These are phyloP conservation scores for Fragosphaeria purpurea DNA, from an alignment of 2,329 filamentous ascomycete genomes.

Conservation along the genomic window DNA sequence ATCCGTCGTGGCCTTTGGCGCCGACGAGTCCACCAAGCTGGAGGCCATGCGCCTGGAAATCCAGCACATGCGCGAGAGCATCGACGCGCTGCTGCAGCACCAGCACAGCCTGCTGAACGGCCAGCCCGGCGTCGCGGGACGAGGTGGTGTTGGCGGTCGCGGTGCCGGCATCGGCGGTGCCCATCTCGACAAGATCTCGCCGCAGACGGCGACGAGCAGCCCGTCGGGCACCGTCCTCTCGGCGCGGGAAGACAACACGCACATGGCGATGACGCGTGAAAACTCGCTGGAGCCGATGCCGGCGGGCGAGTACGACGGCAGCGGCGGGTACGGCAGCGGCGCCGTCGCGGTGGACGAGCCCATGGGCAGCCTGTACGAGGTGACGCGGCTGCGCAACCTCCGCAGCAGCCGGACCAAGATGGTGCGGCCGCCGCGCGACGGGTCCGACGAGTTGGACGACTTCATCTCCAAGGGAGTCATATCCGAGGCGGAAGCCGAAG, in stretches of 20 bases:
- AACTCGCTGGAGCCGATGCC: conserved; percentile 30
- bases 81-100: conserved; percentile 13
- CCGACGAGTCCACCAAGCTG: background rate
- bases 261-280: conserved; percentile 34
- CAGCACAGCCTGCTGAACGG: background rate
- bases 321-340: background rate
- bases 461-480: conserved; percentile 40
- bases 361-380: conserved; percentile 44
- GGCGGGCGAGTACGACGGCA: conserved; percentile 20
- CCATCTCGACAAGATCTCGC: background rate
- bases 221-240: conserved; percentile 17
- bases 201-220: background rate
- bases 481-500: conserved; percentile 34
- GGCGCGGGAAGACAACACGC: conserved; percentile 17
- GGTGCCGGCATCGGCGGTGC: no score
- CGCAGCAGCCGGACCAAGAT: conserved; percentile 14
- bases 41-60: conserved; percentile 11
- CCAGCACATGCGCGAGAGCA: conserved; percentile 14
- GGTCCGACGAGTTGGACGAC: conserved; percentile 22
- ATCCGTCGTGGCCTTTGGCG: no score
- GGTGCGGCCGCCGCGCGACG: conserved; percentile 1
- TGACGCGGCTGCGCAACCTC: conserved; percentile 36
- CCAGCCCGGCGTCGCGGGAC: no score
- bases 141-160: no score
- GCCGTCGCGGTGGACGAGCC: conserved; percentile 33